phyloP scores from a whole-genome alignment of 805 yeast genomes.

The Zygotorulaspora danielsina region DNA sequence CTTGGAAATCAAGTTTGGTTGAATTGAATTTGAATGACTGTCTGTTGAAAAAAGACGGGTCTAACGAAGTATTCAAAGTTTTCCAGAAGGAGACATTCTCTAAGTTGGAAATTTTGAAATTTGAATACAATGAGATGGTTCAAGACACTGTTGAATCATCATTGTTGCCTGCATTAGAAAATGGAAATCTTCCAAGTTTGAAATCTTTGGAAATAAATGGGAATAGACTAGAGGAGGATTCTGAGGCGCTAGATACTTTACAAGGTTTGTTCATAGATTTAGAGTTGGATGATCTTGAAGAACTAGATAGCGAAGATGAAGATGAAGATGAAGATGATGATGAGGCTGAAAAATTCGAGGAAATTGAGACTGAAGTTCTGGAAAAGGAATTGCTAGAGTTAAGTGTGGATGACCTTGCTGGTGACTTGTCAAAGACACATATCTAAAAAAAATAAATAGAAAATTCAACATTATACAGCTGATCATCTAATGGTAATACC shows the following conservation, averaged over 20 bases:
- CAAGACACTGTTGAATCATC: conserved; percentile 53
- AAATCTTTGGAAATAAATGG: conserved; percentile 82
- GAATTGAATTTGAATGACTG: conserved; percentile 90
- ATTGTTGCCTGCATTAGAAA: conserved; percentile 49
- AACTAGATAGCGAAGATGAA: conserved; percentile 56
- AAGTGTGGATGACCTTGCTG: conserved; percentile 45
- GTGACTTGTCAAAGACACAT: conserved; percentile 52
- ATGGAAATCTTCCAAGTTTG: conserved; percentile 54
- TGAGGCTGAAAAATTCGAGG: conserved; percentile 44
- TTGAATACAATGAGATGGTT: conserved; percentile 87
- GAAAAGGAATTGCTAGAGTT: conserved; percentile 44
- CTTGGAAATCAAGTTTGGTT: conserved; percentile 58
- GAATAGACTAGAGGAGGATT: conserved; percentile 86
- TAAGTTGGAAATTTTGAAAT: conserved; percentile 54
- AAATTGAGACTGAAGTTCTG: conserved; percentile 42
- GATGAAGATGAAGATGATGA: conserved; percentile 38
- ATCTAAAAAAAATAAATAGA: conserved; percentile 28
- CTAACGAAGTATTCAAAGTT: conserved; percentile 49
- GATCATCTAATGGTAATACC: conserved; percentile 26
- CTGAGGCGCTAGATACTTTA: conserved; percentile 60
- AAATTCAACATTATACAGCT: not conserved
- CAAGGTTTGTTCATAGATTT: conserved; percentile 70
- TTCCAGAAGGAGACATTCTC: conserved; percentile 40
- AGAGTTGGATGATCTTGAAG: conserved; percentile 94
- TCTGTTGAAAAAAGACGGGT: conserved; percentile 75